Evolutionary conservation across 768 basidiomycete genomes (phyloP), one percentile per base, ranked within the genome.

Genomic region (Naganishia friedmannii): DNA sequence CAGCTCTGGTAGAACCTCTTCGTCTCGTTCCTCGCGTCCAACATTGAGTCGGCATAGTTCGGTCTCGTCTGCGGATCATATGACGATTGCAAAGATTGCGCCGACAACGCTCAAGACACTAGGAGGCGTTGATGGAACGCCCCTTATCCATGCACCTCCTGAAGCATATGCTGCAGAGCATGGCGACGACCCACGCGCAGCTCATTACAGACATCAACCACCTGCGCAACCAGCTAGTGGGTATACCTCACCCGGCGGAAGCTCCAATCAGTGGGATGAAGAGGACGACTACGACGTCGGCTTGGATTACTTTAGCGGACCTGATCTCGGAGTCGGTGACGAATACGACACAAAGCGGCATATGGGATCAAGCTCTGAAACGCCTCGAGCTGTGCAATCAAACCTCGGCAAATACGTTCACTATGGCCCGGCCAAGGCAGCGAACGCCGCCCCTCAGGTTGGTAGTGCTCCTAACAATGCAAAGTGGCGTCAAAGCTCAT

Each of bases 21-120:
- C 75, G 12, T 72, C 73, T 55, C 73, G 76, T n/a, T 76, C 76
- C 17, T 77, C 77, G 5, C 72, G 78, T 28, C 80, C 81, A 5
- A 73, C 73, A 6, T 53, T 80, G 34, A 74, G 74, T 29, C 53
- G 82, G 28, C 70, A 76, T 42, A 75, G 75, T 3, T 76, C 75
- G 3, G 68, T 73, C 37, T 58, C 57, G 53, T 72, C 63, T 51
- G 72, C 66, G 31, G 87, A 88, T 48, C 85, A 86, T 32, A 81
- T 89, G 72, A 89, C 89, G 12, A 90, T 90, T 67, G 88, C 88
- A 15, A 85, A 87, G 45, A 89, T 90, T 55, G 87, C 89, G 0
- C 89, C 89, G 5, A 94, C 96, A 5, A 86, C 91, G 55, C 85
- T 98, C 73, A 99, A 98, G 83, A 91, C 91, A 12, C 74, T 76